Percentiles rank a stretch among this genome's conserved stretches.
These are phyloP conservation scores for Mycosphaerella sp. DNA, from an alignment of 2,329 filamentous ascomycete genomes.

Conservation along the genomic window DNA sequence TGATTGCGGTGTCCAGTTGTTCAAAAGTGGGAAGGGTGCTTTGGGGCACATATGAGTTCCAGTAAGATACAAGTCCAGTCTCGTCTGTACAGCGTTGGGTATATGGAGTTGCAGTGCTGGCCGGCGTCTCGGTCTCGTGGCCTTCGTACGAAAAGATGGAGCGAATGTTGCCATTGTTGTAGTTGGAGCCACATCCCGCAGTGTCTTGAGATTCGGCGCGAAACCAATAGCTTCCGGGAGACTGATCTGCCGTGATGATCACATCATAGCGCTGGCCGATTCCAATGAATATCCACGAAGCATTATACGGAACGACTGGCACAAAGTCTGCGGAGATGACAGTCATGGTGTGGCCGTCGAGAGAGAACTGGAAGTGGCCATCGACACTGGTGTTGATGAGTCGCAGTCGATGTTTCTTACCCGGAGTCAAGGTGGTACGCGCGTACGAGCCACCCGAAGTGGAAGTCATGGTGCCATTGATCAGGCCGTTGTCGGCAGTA, in stretches of 20 bases:
- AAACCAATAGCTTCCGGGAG: conserved; percentile 34
- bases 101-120: conserved; percentile 29
- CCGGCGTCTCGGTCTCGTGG: conserved; percentile 26
- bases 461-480: conserved; percentile 37
- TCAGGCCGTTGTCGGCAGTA: conserved; percentile 47
- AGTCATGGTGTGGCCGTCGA: conserved; percentile 33
- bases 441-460: conserved; percentile 29
- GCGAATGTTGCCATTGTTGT: conserved; percentile 28
- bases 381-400: conserved; percentile 44
- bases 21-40: conserved; percentile 27
- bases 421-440: conserved; percentile 32
- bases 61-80: conserved; percentile 34
- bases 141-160: conserved; percentile 39
- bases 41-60: conserved; percentile 34
- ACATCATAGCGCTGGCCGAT: conserved; percentile 40
- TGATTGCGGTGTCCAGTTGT: conserved; percentile 27
- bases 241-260: conserved; percentile 35
- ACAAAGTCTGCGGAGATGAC: conserved; percentile 37
- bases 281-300: conserved; percentile 30
- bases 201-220: conserved; percentile 29
- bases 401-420: conserved; percentile 40
- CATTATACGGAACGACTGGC: conserved; percentile 31
- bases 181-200: conserved; percentile 31
- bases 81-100: conserved; percentile 40
- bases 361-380: conserved; percentile 38